Evolutionary conservation across 768 basidiomycete genomes (phyloP), one percentile per base, ranked within the genome.

Genomic region (Lepiota brunneoincarnata): DNA sequence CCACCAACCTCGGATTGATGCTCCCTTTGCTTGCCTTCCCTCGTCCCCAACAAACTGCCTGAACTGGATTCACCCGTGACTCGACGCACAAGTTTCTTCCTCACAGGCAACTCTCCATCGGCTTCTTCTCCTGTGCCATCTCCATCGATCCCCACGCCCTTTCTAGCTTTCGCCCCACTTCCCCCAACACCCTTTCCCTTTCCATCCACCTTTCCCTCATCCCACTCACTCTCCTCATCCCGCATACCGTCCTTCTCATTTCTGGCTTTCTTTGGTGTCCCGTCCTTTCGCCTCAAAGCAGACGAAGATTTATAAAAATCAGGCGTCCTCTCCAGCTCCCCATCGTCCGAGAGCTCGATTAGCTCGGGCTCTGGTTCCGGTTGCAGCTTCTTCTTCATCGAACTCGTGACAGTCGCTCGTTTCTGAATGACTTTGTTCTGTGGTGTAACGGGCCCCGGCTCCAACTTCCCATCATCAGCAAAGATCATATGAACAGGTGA

Each of bases 401-500:
- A 48, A 34, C 56, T 41, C 24, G n/a, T n/a, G n/a, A 43, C 37
- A 56, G 41, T 31, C 60, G 51, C 21, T 28, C 38, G 24, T 53
- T 21, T 34, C 20, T 21, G 58, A 37, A 57, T 56, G 42, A 48
- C 64, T 42, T 48, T 49, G 45, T 51, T 64, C 48, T 42, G 34
- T 26, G 49, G 54, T 9, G 49, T 38, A 54, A 50, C 34, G 1
- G 43, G 20, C 51, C 35, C 44, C 4, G 48, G 20, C 18, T 58
- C 58, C 6, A 47, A 54, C 12, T 58, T 37, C 36, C 60, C 62
- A 2, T 59, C 59, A 15, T 61, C 63, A 2, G 58, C 61, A 28
- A 55, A 41, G 12, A 46, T 45, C 17, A 12, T 37, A 11, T 55
- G 10, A 43, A 20, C 24, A 15, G 24, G 15, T 28, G 24, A 28